Conservation (phyloP, 2,329 filamentous ascomycete species). For the Chaetomium strumarium region DNA sequence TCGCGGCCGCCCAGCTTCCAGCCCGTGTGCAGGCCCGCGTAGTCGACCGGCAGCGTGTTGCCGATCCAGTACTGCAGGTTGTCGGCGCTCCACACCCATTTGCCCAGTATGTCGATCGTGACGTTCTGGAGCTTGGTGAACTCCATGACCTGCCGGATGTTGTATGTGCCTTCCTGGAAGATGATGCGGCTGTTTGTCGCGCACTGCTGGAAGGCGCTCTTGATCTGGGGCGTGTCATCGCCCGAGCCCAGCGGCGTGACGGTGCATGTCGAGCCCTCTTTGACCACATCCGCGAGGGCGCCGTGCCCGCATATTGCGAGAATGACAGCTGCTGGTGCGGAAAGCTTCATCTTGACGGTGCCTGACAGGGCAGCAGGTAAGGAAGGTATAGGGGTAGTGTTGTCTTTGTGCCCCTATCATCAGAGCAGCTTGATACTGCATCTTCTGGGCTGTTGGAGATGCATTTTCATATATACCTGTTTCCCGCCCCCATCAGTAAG, state of each 20-base stretch:
- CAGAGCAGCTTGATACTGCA: too few species aligned
- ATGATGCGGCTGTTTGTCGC: conserved; percentile 44
- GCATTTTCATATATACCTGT: too few species aligned
- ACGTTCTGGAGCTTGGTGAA: conserved; percentile 40
- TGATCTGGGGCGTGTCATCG: conserved; percentile 47
- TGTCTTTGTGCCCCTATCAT: too few species aligned
- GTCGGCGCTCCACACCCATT: conserved; percentile 36
- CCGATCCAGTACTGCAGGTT: conserved; percentile 44
- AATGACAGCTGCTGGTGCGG: too few species aligned
- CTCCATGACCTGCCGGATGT: conserved; percentile 45
- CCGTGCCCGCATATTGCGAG: too few species aligned
- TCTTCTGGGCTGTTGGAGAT: too few species aligned
- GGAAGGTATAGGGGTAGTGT: too few species aligned
- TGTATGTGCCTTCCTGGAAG: conserved; percentile 43
- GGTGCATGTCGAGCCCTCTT: conserved; percentile 25
- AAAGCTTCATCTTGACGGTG: too few species aligned
- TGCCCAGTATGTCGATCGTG: conserved; percentile 43
- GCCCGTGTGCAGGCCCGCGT: conserved; percentile 44
- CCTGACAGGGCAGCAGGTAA: too few species aligned
- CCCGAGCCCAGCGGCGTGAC: conserved; percentile 19
- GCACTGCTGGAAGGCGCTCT: conserved; percentile 44
- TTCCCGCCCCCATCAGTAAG: too few species aligned
- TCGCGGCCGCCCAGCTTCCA: conserved; percentile 46
- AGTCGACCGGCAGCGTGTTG: conserved; percentile 40
- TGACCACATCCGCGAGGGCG: conserved; percentile 13